Base-by-base conservation (phyloP, 305 asterid species). In the Fraxinus dipetala region DNA sequence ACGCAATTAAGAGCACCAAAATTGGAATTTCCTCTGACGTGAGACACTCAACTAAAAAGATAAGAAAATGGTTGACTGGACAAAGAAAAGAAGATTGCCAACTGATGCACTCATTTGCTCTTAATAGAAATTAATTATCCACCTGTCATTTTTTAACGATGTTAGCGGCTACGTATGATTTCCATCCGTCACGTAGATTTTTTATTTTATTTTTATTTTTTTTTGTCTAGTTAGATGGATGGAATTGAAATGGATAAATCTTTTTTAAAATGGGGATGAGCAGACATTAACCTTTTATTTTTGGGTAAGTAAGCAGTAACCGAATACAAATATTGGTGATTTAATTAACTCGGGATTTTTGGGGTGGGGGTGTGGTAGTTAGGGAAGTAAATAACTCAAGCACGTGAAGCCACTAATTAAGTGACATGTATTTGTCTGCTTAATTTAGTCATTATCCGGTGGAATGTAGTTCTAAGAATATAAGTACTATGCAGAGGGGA, bases 1-100 rank as follows among this genome's bases (percentile, higher is more conserved):
- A 5, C 99, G 93, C 92, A 95, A 95, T 81, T 90, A 0, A 72
- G 97, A 28, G 97, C 93, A 1, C 51, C 89, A 3, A 95, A 93
- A 70, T 4, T 79, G 88, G 94, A 92, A 87, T 30, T 63, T 26
- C 97, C 97, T 0, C 81, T 92, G 0, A 28, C 40, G 72, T 95
- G 98, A 95, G 97, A 95, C 63, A 61, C 89, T 0, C 84, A 84
- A 18, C 85, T 93, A 3, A 91, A 82, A 1, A 77, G 43, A 10
- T 92, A 93, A 80, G 97, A 1, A 75, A 38, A 18, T 89, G 91
- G 95, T 95, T 93, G 95, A 95, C 95, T 8, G 88, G 76, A 69
- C 85, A 86, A 86, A 79, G 97, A 51, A 89, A 65, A 72, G 81
- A 72, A 13, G 95, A 89, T 38, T 95, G 95, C 80, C 75, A 35